Evolutionary conservation across 2,329 filamentous ascomycete genomes (phyloP).

Genomic region (Podosphaera fusca): DNA sequence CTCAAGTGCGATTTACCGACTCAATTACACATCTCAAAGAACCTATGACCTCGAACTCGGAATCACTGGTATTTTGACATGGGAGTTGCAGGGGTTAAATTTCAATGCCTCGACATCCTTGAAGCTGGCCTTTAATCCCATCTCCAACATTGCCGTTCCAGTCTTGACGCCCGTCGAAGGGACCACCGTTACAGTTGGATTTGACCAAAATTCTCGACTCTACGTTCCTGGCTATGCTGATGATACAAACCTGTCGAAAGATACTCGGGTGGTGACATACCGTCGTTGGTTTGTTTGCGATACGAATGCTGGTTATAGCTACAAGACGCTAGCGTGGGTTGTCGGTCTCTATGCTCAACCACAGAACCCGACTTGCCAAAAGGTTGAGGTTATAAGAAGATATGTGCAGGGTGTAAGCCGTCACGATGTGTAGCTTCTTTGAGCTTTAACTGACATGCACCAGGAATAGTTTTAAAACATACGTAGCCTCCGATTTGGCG

Average conservation of each 20-base stretch:
- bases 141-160: constrained; percentile 21
- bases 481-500: too few relatives aligned
- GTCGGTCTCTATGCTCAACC: constrained; percentile 17
- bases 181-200: constrained; percentile 15
- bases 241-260: constrained; percentile 18
- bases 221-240: constrained; percentile 20
- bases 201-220: constrained; percentile 19
- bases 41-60: constrained; percentile 3
- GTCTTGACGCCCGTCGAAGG: constrained; percentile 16
- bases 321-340: constrained; percentile 21
- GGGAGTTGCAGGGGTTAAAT: constrained; percentile 7
- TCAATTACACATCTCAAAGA: too few relatives aligned
- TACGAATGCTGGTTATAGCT: constrained; percentile 21
- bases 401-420: too few relatives aligned
- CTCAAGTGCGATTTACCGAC: too few relatives aligned
- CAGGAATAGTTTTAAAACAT: too few relatives aligned
- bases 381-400: too few relatives aligned
- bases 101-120: constrained; percentile 17
- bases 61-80: constrained; percentile 9
- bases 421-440: too few relatives aligned
- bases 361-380: constrained; percentile 20
- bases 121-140: constrained; percentile 17
- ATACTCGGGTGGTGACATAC: constrained; percentile 5
- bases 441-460: too few relatives aligned
- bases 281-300: constrained; percentile 23